Evolutionary conservation across 768 basidiomycete genomes (phyloP), one percentile per base, ranked within the genome.

Genomic region (Boletus sensibilis): DNA sequence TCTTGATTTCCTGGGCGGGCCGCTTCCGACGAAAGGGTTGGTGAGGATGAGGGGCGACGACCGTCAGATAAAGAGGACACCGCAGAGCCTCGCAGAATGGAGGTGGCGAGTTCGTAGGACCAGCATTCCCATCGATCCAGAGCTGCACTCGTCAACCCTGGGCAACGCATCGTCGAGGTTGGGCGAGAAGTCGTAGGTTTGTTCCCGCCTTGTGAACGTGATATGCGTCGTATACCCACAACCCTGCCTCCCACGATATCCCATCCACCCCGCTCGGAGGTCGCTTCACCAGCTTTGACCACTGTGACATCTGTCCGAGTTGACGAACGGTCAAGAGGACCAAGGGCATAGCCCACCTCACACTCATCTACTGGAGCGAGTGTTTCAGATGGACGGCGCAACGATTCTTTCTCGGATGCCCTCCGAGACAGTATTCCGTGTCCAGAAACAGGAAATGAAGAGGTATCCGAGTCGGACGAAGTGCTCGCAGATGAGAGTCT

Each of bases 51-150:
- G 21, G 46, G 52, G 38, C 18, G 45, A 9, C 27, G 69, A 43
- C 63, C 68, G 31, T 58, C 65, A 13, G 74, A 66, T 25, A 90
- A 68, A 40, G 80, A 71, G 3, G 80, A 76, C 33, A 90, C 69
- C 9, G 82, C 48, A 2, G 83, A 83, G 42, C 77, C 79, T 50
- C 79, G 81, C 50, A 86, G 51, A 37, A 68, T 70, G 20, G 78
- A 73, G 16, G 75, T 68, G 5, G 76, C 71, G 10, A 83, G 82
- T 61, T 93, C 88, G 63, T 90, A 87, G 38, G 77, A 79, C 92
- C 92, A 94, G 29, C 88, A 61, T 61, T 94, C 90, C 92, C 92
- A 94, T 52, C 91, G 76, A 54, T 92, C 88, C 39, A 93, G 71
- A 25, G 84, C 85, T 12, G 86, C 78, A 29, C 74, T 63, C 20